phyloP scores from a whole-genome alignment of 2,329 filamentous ascomycete genomes.

The Exophiala aquamarina region DNA sequence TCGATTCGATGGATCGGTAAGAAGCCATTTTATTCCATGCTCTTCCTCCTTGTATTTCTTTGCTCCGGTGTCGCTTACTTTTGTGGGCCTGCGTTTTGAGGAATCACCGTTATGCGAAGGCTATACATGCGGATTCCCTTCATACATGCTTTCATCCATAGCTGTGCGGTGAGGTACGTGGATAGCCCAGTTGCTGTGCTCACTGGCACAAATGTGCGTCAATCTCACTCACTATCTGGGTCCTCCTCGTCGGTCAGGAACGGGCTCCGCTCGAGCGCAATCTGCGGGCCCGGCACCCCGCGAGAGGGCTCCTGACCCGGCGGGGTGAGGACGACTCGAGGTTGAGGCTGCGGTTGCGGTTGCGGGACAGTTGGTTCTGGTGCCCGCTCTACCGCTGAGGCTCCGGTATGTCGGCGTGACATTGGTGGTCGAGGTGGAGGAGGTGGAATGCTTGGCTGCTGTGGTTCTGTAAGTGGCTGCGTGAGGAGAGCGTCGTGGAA shows the following conservation, averaged over 20 bases:
- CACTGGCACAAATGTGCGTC: background rate
- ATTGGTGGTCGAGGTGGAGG: slow-evolving; percentile 1
- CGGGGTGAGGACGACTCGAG: slow-evolving; percentile 23
- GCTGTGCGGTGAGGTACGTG: too few species aligned
- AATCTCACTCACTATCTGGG: slow-evolving; percentile 2
- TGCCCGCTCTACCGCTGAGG: background rate
- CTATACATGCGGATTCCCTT: too few species aligned
- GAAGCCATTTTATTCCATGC: too few species aligned
- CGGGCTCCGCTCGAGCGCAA: slow-evolving; percentile 26
- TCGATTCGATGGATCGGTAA: too few species aligned
- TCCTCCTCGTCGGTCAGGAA: slow-evolving; percentile 28
- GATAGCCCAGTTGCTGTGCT: background rate
- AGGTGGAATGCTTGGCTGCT: slow-evolving; percentile 3
- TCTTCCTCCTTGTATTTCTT: too few species aligned
- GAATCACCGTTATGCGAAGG: too few species aligned
- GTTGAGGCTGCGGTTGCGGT: slow-evolving; percentile 1
- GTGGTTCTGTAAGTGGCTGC: slow-evolving; percentile 4
- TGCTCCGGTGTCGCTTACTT: too few species aligned
- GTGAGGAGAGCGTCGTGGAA: slow-evolving; percentile 18
- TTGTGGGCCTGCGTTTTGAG: too few species aligned
- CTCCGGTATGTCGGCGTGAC: slow-evolving; percentile 1
- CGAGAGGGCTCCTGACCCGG: slow-evolving; percentile 24
- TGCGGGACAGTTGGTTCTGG: background rate
- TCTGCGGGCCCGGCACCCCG: slow-evolving; percentile 24
- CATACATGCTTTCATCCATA: background rate